phyloP scores from a whole-genome alignment of 2,329 filamentous ascomycete species.

The Aspergillus novofumigatus region DNA sequence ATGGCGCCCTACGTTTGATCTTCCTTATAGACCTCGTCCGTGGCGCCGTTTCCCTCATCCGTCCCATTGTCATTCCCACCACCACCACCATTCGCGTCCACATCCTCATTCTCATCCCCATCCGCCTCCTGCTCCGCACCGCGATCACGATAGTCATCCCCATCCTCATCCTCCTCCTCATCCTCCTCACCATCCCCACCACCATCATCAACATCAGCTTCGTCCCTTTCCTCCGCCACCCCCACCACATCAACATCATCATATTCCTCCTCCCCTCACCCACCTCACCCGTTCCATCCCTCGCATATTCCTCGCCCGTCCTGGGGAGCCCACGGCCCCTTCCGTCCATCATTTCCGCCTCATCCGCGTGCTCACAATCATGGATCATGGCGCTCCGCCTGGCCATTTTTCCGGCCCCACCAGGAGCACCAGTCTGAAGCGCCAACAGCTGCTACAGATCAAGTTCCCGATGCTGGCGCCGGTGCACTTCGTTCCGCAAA shows the following conservation, averaged over 20 bases:
- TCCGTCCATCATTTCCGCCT: background rate
- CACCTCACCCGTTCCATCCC: background rate
- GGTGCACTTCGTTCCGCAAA: slow-evolving; percentile 1
- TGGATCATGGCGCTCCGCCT: background rate
- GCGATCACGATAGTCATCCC: no score
- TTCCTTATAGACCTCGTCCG: background rate
- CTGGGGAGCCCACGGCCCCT: background rate
- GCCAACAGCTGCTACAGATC: background rate
- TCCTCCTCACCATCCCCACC: no score
- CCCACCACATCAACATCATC: background rate
- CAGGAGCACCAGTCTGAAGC: background rate
- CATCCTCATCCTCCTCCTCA: no score
- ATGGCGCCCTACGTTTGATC: background rate
- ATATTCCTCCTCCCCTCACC: background rate
- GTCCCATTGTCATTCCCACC: background rate
- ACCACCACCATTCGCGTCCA: background rate
- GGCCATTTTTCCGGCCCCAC: background rate
- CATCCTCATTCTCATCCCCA: background rate
- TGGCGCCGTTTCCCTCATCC: background rate
- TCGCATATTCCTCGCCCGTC: background rate
- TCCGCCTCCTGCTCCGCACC: no score
- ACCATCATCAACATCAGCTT: background rate
- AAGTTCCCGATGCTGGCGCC: background rate
- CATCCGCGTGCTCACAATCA: background rate
- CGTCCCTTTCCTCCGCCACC: no score